These are phyloP conservation scores for Penicillium concentricum DNA, from an alignment of 2,329 filamentous ascomycete genomes.

Conservation along the genomic window DNA sequence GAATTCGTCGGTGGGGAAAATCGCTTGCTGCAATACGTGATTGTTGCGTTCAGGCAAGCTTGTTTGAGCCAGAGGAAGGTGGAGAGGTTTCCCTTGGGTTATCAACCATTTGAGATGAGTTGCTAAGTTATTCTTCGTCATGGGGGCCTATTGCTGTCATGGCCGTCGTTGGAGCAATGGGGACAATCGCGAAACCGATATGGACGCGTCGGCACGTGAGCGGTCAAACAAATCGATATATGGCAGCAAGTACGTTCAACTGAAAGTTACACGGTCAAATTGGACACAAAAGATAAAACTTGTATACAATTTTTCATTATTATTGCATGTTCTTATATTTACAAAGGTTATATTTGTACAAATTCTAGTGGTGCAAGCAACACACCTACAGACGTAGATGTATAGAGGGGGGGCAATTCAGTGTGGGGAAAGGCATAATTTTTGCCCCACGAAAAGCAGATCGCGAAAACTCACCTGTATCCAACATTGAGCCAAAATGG, in stretches of 20 bases:
- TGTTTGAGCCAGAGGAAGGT: constrained; percentile 26
- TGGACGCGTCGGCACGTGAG: constrained; percentile 28
- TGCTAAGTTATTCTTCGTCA: constrained; percentile 51
- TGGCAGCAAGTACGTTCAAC: not conserved
- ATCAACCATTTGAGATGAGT: constrained; percentile 50
- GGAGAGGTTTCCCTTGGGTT: constrained; percentile 38
- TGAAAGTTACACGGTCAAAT: not conserved
- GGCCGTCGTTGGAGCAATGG: constrained; percentile 14
- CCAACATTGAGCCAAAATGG: constrained; percentile 40
- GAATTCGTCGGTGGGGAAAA: constrained; percentile 19
- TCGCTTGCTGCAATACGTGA: constrained; percentile 17
- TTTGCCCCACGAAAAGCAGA: constrained; percentile 23
- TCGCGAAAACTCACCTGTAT: not conserved
- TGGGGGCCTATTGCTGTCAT: constrained; percentile 39
- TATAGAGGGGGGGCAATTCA: constrained; percentile 4
- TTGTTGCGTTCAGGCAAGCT: constrained; percentile 27
- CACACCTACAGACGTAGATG: not conserved
- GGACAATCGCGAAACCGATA: constrained; percentile 13
- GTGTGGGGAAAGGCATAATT: constrained; percentile 25
- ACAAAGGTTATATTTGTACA: not conserved
- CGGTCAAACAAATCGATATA: constrained; percentile 19
- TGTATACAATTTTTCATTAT: not conserved
- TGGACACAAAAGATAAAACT: not conserved
- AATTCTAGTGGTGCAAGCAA: not conserved
- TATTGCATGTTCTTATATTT: not conserved